Evolutionary conservation across 2,329 filamentous ascomycete species (phyloP).

Genomic region (Cordyceps militaris): DNA sequence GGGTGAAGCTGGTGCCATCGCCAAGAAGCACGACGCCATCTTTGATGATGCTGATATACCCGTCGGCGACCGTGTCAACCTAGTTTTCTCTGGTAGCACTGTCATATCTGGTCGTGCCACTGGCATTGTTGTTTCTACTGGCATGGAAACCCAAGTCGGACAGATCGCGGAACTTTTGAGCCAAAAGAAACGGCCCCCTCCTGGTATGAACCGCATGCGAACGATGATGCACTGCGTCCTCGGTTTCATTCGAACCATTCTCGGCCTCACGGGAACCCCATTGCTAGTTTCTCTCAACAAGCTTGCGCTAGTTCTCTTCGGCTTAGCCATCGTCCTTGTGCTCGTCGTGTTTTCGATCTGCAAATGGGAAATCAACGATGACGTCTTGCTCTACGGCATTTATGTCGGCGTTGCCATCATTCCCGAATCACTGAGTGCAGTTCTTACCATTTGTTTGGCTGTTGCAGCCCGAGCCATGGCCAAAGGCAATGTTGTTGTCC

Average conservation of each 20-base stretch:
- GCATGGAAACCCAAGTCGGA: slow-evolving; percentile 69
- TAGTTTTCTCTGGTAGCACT: slow-evolving; percentile 65
- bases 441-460: slow-evolving; percentile 65
- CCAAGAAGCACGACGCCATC: slow-evolving; percentile 53
- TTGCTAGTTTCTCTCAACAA: slow-evolving; percentile 80
- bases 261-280: slow-evolving; percentile 69
- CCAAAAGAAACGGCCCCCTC: slow-evolving; percentile 41
- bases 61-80: slow-evolving; percentile 63
- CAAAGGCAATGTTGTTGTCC: slow-evolving; percentile 57
- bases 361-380: slow-evolving; percentile 44
- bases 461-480: slow-evolving; percentile 60
- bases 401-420: slow-evolving; percentile 58
- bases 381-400: slow-evolving; percentile 55
- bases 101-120: slow-evolving; percentile 63
- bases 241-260: slow-evolving; percentile 43
- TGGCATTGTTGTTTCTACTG: slow-evolving; percentile 63
- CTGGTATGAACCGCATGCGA: slow-evolving; percentile 35
- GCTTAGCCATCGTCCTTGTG: slow-evolving; percentile 55
- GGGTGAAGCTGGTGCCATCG: slow-evolving; percentile 64
- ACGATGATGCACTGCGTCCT: slow-evolving; percentile 37
- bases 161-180: slow-evolving; percentile 66
- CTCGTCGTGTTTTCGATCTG: slow-evolving; percentile 56
- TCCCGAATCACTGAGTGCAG: slow-evolving; percentile 59
- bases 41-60: slow-evolving; percentile 48
- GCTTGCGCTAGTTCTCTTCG: slow-evolving; percentile 75